A percentile compares a stretch with the other conserved stretches of the same genome.
Conservation (phyloP, 2,329 filamentous ascomycete genomes). For the Monosporascus ibericus region DNA sequence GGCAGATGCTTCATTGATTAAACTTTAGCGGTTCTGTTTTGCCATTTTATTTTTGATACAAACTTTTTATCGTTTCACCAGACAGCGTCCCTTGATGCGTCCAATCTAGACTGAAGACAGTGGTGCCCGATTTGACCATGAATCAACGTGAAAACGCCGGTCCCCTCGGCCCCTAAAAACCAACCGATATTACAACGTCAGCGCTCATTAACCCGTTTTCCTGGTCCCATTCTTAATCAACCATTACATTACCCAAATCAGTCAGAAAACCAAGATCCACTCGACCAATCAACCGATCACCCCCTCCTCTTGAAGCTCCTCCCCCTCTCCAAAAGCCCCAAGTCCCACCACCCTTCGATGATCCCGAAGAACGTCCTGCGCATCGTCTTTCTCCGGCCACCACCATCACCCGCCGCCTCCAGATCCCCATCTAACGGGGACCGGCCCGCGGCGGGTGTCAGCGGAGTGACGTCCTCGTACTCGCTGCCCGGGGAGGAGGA, state of each 20-base stretch:
- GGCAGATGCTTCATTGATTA: too few relatives aligned
- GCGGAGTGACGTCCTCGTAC: constrained; percentile 18
- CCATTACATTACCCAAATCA: not conserved
- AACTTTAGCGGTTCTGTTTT: too few relatives aligned
- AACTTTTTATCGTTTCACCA: too few relatives aligned
- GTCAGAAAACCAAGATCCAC: not conserved
- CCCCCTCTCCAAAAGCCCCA: constrained; percentile 38
- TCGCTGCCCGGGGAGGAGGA: constrained; percentile 5
- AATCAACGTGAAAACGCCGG: too few relatives aligned
- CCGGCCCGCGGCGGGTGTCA: constrained; percentile 12
- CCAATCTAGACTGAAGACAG: too few relatives aligned
- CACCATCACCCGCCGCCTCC: constrained; percentile 1
- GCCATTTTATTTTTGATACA: too few relatives aligned
- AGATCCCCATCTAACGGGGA: not conserved
- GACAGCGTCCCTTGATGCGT: too few relatives aligned
- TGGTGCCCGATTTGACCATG: too few relatives aligned
- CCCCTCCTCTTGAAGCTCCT: constrained; percentile 26
- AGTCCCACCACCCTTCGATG: constrained; percentile 51
- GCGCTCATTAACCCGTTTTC: too few relatives aligned
- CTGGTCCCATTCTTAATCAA: not conserved
- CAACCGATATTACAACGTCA: too few relatives aligned
- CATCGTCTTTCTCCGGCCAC: constrained; percentile 24
- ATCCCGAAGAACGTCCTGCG: constrained; percentile 42
- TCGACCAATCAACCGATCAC: not conserved
- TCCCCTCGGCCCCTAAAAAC: too few relatives aligned